Evolutionary conservation across 371 early-diverging fungal species (phyloP).

Genomic region (Actinomortierella wolfii): DNA sequence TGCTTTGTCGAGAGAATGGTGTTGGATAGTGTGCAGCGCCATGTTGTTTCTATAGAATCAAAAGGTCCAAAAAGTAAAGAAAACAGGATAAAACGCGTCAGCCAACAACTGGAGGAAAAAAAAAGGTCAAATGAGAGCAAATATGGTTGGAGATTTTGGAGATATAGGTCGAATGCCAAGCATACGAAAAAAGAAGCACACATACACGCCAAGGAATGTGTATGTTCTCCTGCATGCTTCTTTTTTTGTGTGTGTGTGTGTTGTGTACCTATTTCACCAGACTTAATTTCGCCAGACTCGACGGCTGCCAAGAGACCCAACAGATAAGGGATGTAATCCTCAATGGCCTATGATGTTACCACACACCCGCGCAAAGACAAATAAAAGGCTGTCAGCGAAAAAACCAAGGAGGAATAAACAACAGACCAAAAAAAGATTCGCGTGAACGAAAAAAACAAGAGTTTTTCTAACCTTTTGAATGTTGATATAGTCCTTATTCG

Average conservation of each 20-base stretch:
- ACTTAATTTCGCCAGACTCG: too few relatives aligned
- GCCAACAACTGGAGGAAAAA: too few relatives aligned
- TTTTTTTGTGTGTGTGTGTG: too few relatives aligned
- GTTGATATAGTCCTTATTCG: slow-evolving; percentile 55
- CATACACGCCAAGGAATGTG: too few relatives aligned
- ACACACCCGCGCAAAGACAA: slow-evolving; percentile 1
- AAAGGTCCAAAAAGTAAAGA: too few relatives aligned
- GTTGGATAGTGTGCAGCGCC: slow-evolving; percentile 64
- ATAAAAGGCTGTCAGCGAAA: background rate
- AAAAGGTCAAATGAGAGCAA: background rate
- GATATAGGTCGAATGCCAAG: too few relatives aligned
- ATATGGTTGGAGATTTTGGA: too few relatives aligned
- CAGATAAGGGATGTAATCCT: slow-evolving; percentile 67
- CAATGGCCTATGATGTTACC: slow-evolving; percentile 51
- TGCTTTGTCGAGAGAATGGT: slow-evolving; percentile 60
- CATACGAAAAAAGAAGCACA: too few relatives aligned
- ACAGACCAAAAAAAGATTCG: background rate
- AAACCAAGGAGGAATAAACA: slow-evolving; percentile 1
- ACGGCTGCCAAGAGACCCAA: slow-evolving; percentile 58
- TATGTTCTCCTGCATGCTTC: too few relatives aligned
- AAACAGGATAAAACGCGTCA: too few relatives aligned
- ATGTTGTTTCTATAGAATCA: slow-evolving; percentile 57
- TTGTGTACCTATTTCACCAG: too few relatives aligned
- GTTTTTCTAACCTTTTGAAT: slow-evolving; percentile 48
- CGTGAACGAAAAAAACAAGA: background rate